A percentile compares a stretch with the other conserved stretches of the same genome.
Evolutionary conservation across 2,329 filamentous ascomycete genomes (phyloP).

Genomic region (Gnomoniopsis sp.): DNA sequence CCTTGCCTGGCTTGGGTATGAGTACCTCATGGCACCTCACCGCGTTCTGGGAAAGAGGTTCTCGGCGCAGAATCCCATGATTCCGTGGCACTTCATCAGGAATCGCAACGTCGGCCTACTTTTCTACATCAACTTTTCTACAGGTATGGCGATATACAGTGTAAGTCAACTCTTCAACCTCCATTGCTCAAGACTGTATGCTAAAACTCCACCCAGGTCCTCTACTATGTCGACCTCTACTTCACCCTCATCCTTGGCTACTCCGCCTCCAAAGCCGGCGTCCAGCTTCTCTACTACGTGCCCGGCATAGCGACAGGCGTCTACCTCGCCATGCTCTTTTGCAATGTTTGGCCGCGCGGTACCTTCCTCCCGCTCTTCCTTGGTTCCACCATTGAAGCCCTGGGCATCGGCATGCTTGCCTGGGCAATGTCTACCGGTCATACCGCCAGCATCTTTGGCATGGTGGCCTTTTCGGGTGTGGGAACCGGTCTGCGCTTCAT

Average conservation of each 20-base stretch:
- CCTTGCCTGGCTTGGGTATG: conserved; percentile 43
- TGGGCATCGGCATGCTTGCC: conserved; percentile 56
- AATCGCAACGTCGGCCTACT: conserved; percentile 58
- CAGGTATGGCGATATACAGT: conserved; percentile 52
- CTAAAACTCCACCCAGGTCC: conserved; percentile 20
- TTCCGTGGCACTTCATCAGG: conserved; percentile 57
- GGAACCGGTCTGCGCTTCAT: conserved; percentile 61
- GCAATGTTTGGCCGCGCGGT: conserved; percentile 59
- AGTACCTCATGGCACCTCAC: conserved; percentile 52
- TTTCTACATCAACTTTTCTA: conserved; percentile 57
- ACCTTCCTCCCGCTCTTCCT: conserved; percentile 58
- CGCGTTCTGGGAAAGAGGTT: conserved; percentile 41
- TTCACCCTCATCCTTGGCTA: conserved; percentile 62
- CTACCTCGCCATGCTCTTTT: conserved; percentile 54
- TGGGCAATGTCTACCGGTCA: conserved; percentile 53
- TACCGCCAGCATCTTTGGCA: conserved; percentile 53
- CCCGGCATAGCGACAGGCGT: conserved; percentile 61
- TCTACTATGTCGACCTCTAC: conserved; percentile 70
- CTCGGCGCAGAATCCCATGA: conserved; percentile 57
- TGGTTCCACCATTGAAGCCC: conserved; percentile 52
- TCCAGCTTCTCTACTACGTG: conserved; percentile 60
- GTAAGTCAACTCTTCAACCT: conserved; percentile 25
- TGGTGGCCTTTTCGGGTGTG: conserved; percentile 61
- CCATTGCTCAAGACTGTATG: background rate
- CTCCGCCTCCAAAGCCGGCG: conserved; percentile 43